These are phyloP conservation scores for Nicotiana tomentosiformis DNA, from an alignment of 257 asterid genomes.

Conservation along the genomic window DNA sequence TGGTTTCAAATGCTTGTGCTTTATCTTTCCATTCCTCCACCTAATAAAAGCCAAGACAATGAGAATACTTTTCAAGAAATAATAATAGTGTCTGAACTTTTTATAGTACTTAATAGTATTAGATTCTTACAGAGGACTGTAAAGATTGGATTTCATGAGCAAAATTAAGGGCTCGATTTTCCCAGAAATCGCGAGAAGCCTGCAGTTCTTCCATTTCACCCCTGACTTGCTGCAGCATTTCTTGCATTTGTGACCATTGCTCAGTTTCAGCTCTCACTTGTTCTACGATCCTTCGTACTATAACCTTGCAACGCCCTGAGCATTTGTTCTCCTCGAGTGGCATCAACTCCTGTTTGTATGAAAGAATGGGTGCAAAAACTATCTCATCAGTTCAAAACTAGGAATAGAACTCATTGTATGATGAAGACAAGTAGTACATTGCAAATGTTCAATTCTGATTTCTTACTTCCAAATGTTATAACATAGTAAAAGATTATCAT, in stretches of 20 bases:
- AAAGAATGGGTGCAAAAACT: not conserved
- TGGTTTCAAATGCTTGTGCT: constrained; percentile 41
- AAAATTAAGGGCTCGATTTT: constrained; percentile 46
- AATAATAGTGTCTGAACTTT: too few species aligned
- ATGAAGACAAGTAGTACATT: not conserved
- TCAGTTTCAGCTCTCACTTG: constrained; percentile 92
- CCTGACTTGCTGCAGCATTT: constrained; percentile 68
- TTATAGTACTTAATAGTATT: too few species aligned
- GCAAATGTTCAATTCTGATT: not conserved
- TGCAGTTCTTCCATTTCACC: constrained; percentile 76
- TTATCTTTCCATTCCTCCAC: constrained; percentile 70
- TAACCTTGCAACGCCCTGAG: constrained; percentile 72
- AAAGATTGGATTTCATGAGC: constrained; percentile 46
- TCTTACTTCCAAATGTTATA: too few species aligned
- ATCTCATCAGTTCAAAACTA: not conserved
- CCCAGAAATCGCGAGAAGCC: constrained; percentile 70
- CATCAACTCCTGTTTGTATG: constrained; percentile 32
- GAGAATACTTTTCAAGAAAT: not conserved
- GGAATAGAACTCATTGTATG: not conserved
- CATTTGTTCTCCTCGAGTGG: constrained; percentile 48
- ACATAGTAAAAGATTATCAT: not conserved
- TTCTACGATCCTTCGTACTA: constrained; percentile 57
- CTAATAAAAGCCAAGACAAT: constrained; percentile 22
- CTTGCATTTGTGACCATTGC: constrained; percentile 97
- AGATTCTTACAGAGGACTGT: constrained; percentile 41